These are phyloP conservation scores for Hsuehochloa calcarea DNA, from an alignment of 176 grass and related monocot genomes.

Conservation along the genomic window DNA sequence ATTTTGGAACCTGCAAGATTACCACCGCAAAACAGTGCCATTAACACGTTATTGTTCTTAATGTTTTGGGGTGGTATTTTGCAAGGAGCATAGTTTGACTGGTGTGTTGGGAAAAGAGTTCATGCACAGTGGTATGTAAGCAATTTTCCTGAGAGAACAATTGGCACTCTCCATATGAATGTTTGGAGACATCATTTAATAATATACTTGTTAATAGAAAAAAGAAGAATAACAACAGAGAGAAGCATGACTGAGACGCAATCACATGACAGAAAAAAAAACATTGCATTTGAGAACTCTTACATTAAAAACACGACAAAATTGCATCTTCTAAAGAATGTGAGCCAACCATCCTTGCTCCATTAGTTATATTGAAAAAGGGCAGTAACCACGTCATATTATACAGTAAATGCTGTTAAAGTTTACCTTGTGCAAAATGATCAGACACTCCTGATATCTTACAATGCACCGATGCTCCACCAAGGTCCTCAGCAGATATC, in stretches of 20 bases:
- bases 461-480: constrained; percentile 96
- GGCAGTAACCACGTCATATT: not conserved
- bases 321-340: constrained; percentile 3
- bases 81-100: not conserved
- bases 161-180: not conserved
- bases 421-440: constrained; percentile 87
- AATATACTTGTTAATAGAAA: constrained; percentile 1
- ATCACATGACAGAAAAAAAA: not conserved
- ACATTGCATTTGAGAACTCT: not conserved
- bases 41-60: not conserved
- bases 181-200: not conserved
- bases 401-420: not conserved
- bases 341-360: not conserved
- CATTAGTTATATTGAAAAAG: not conserved
- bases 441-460: constrained; percentile 96
- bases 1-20: not conserved
- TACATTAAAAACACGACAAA: not conserved
- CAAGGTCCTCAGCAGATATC: constrained; percentile 96
- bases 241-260: not conserved
- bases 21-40: not conserved
- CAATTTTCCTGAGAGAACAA: not conserved
- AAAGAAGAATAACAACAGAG: not conserved
- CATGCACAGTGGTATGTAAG: not conserved
- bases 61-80: not conserved
- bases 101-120: not conserved